phyloP scores from a whole-genome alignment of 2,329 filamentous ascomycete species.

The Cladosporium colombiae region DNA sequence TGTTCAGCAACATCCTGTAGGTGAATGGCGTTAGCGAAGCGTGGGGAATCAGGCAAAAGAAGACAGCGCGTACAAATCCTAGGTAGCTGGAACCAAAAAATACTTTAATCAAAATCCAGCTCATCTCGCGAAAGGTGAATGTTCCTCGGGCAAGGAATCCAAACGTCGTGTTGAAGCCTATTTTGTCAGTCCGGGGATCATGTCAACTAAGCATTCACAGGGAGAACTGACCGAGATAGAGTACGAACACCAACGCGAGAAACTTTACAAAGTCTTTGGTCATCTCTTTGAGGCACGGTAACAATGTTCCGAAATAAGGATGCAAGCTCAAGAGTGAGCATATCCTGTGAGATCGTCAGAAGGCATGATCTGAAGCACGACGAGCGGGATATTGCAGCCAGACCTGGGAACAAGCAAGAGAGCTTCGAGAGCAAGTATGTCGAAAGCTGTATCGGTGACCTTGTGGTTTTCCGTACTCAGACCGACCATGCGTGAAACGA shows the following conservation, averaged over 20 bases:
- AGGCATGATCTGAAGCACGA: not conserved
- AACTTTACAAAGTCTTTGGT: slow-evolving; percentile 89
- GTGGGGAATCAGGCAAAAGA: not conserved
- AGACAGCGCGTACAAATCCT: slow-evolving; percentile 62
- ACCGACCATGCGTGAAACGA: slow-evolving; percentile 67
- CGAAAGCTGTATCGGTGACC: slow-evolving; percentile 79
- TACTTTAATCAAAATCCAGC: slow-evolving; percentile 75
- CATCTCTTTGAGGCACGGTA: slow-evolving; percentile 93
- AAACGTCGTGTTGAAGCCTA: slow-evolving; percentile 84
- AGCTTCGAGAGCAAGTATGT: slow-evolving; percentile 85
- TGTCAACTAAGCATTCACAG: not conserved
- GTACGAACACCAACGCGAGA: slow-evolving; percentile 71
- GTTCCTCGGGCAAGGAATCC: slow-evolving; percentile 71
- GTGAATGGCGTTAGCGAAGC: slow-evolving; percentile 20
- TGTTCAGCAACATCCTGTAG: slow-evolving; percentile 49
- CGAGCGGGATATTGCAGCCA: slow-evolving; percentile 15
- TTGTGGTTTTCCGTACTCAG: slow-evolving; percentile 59
- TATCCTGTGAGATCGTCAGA: slow-evolving; percentile 53
- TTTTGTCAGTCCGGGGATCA: slow-evolving; percentile 10
- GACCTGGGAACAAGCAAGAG: slow-evolving; percentile 80
- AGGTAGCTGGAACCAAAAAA: slow-evolving; percentile 77
- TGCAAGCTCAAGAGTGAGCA: slow-evolving; percentile 85
- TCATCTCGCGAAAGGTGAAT: slow-evolving; percentile 68
- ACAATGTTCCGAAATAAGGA: slow-evolving; percentile 85
- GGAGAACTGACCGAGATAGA: slow-evolving; percentile 66